Evolutionary conservation across 345 rosid species (phyloP), one percentile per base, ranked within the genome.

Genomic region (Microthlaspi erraticum): DNA sequence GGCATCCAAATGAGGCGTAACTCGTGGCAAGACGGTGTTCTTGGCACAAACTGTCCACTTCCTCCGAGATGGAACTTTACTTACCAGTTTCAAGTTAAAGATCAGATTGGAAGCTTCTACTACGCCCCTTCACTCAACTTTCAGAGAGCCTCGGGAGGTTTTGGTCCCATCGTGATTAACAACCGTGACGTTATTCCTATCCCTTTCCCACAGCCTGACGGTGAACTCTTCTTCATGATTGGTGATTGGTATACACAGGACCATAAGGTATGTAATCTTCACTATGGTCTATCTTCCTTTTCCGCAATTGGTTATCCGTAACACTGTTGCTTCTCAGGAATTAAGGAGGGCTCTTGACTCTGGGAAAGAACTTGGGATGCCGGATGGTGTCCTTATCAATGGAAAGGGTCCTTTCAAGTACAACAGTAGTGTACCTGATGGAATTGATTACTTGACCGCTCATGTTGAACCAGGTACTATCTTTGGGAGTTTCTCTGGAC

Each of bases 1-100:
- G 99, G 99, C 46, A 82, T 94, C 50, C 87, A 89, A 77, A 81
- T 91, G 95, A 55, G 97, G 66, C 83, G 88, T 31, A 73, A 91
- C 79, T 94, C 95, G 8, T 94, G 96, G 97, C 88, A 91, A 70
- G 97, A 91, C 45, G 99, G 99, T 67, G 86, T 94, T 66, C 83
- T 32, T 7, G 99, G 99, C 6, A 91, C 99, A 20, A 94, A 78
- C 78, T 94, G 99, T 57, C 95, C 99, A 6, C 82, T 94, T 70
- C 89, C 82, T 43, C 72, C 88, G 0, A 81, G 78, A 19, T 76
- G 78, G 85, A 85, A 86, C 57, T 94, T 81, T 70, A 88, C 95
- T 68, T 94, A 94, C 77, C 83, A 71, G n/a, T 94, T 94, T 71
- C 99, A 94, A 83, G 81, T 86, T 34, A 94, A 94, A 77, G 99